These are phyloP conservation scores for Cryoendolithus antarcticus DNA, from an alignment of 2,329 filamentous ascomycete genomes.

Conservation along the genomic window DNA sequence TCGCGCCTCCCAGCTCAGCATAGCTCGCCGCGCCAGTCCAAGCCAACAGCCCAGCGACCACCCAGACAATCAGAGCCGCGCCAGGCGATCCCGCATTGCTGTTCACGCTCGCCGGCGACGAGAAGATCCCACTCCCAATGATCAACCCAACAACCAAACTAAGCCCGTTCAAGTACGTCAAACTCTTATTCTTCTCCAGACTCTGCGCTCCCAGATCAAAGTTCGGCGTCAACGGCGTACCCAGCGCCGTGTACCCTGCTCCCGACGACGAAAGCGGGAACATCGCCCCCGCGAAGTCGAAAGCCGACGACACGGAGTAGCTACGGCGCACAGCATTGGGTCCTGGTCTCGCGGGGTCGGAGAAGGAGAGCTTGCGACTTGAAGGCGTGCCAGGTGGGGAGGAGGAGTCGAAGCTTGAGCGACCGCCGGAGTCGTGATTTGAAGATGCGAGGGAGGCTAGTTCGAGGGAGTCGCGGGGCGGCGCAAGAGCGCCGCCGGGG, in stretches of 20 bases:
- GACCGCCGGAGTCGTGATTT: slow-evolving; percentile 45
- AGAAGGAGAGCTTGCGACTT: slow-evolving; percentile 81
- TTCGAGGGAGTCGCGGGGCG: slow-evolving; percentile 81
- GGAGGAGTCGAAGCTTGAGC: slow-evolving; percentile 59
- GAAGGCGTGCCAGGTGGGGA: slow-evolving; percentile 63
- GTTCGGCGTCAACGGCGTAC: slow-evolving; percentile 52
- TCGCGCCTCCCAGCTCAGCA: slow-evolving; percentile 88
- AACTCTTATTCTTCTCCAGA: slow-evolving; percentile 85
- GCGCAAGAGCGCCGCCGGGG: slow-evolving; percentile 9
- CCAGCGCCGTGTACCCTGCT: slow-evolving; percentile 69
- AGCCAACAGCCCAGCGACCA: slow-evolving; percentile 76
- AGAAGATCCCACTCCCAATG: slow-evolving; percentile 94
- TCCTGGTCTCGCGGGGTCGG: slow-evolving; percentile 37
- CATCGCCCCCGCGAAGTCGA: slow-evolving; percentile 87
- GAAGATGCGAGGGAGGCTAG: slow-evolving; percentile 88
- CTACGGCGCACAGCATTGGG: slow-evolving; percentile 46
- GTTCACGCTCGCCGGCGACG: slow-evolving; percentile 85
- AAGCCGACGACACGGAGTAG: slow-evolving; percentile 84
- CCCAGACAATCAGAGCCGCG: slow-evolving; percentile 82
- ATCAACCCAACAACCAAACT: slow-evolving; percentile 85
- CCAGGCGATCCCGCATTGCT: slow-evolving; percentile 82
- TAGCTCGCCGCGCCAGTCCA: slow-evolving; percentile 96
- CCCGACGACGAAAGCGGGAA: slow-evolving; percentile 79
- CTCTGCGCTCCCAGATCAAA: slow-evolving; percentile 40
- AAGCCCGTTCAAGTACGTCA: slow-evolving; percentile 88